These are phyloP conservation scores for Apophysomyces ossiformis DNA, from an alignment of 371 early-diverging fungal genomes.

Conservation along the genomic window DNA sequence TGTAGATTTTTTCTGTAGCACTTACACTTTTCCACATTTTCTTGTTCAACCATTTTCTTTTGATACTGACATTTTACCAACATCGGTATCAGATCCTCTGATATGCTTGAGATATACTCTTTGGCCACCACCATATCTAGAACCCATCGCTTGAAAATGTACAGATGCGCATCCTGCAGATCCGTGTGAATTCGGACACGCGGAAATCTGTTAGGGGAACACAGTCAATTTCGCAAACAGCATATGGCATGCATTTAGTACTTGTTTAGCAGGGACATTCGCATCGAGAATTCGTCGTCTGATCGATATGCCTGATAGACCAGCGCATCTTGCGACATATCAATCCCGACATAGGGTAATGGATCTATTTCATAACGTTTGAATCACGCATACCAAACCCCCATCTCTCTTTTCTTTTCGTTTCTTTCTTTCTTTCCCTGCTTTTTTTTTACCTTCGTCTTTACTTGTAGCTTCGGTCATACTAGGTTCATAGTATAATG, in stretches of 20 bases:
- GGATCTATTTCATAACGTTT: slow-evolving; percentile 31
- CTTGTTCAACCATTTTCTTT: slow-evolving; percentile 66
- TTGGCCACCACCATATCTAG: slow-evolving; percentile 76
- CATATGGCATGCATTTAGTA: slow-evolving; percentile 23
- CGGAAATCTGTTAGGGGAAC: slow-evolving; percentile 62
- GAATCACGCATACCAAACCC: background rate
- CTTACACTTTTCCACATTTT: slow-evolving; percentile 71
- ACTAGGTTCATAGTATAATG: slow-evolving; percentile 78
- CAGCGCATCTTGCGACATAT: slow-evolving; percentile 73
- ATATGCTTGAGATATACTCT: slow-evolving; percentile 75
- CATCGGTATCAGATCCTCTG: slow-evolving; percentile 84
- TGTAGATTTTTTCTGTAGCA: background rate
- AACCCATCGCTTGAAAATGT: slow-evolving; percentile 91
- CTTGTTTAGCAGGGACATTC: slow-evolving; percentile 73
- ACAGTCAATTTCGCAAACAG: slow-evolving; percentile 6
- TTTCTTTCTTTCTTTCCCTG: too few relatives aligned
- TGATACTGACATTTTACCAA: slow-evolving; percentile 82
- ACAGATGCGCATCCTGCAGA: slow-evolving; percentile 88
- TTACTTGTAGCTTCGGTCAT: slow-evolving; percentile 61
- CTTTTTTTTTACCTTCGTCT: slow-evolving; percentile 49
- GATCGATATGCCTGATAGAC: slow-evolving; percentile 63
- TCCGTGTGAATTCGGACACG: slow-evolving; percentile 73
- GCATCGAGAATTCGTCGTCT: slow-evolving; percentile 73
- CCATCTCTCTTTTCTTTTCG: background rate
- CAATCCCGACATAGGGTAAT: slow-evolving; percentile 80